phyloP scores from a whole-genome alignment of 1,284 basidiomycete species.

The Malassezia caprae region DNA sequence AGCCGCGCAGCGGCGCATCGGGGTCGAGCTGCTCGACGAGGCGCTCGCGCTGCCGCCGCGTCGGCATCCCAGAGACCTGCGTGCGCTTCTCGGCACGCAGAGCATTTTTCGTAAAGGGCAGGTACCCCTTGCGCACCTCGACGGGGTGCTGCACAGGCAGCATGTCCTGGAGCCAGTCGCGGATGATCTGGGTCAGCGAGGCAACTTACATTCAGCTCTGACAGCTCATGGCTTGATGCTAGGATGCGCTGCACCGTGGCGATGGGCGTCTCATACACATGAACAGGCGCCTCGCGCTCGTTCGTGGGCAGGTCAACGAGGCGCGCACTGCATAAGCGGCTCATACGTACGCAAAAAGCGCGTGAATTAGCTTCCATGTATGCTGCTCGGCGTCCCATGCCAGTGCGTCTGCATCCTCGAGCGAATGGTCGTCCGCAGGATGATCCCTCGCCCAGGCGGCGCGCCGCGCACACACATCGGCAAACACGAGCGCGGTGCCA shows the following conservation, averaged over 20 bases:
- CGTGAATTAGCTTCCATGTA: conserved; percentile 35
- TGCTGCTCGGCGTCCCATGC: conserved; percentile 33
- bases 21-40: conserved; percentile 39
- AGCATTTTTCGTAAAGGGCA: conserved; percentile 42
- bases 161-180: conserved; percentile 44
- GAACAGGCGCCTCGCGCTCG: neutral
- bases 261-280: conserved; percentile 41
- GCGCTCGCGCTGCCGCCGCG: conserved; percentile 20
- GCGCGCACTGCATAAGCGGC: conserved; percentile 4
- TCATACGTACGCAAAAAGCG: conserved; percentile 20
- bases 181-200: conserved; percentile 23
- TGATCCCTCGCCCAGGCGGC: neutral
- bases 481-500: conserved; percentile 34
- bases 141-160: conserved; percentile 30
- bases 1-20: conserved; percentile 33
- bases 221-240: conserved; percentile 26
- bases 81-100: conserved; percentile 36
- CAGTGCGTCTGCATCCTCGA: conserved; percentile 22
- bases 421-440: conserved; percentile 5
- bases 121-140: conserved; percentile 46
- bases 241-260: conserved; percentile 38
- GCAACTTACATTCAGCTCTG: conserved; percentile 30
- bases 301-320: neutral
- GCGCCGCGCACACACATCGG: conserved; percentile 27
- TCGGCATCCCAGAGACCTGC: conserved; percentile 15